Evolutionary conservation across 371 early-diverging fungal species (phyloP), one percentile per base, ranked within the genome.

Genomic region (Mortierella sp.): DNA sequence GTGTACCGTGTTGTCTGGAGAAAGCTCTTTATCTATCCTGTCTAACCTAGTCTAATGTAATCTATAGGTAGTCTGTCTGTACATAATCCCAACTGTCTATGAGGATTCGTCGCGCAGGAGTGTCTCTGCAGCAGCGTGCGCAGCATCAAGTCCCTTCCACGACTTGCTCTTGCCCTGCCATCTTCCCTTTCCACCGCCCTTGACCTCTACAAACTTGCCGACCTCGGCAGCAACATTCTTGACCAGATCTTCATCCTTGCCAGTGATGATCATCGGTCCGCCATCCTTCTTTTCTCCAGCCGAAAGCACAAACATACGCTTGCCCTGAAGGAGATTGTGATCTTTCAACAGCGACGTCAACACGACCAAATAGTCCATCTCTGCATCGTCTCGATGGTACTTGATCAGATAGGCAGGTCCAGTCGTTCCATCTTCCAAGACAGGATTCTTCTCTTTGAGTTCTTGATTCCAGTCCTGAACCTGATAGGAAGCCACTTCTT

Each of bases 131-230:
- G 78, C 70, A 48, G 61, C 44, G 44, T 61, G 50, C 2, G 78
- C 70, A 23, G 64, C 50, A 6, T 85, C 87, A 14, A 85, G 73
- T 0, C 80, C 83, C 47, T 80, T 68, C 90, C 90, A 89, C 21
- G 80, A 80, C 57, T 81, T 83, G 28, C 84, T 64, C 56, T 88
- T 90, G 50, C 90, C 91, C 63, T 88, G 89, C 86, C 87, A 90
- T 39, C 88, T 73, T 12, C 89, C 89, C 60, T 85, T 86, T 9
- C 88, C 89, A 37, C 89, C 89, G 6, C 90, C 90, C 57, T 89
- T 90, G 32, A 89, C 80, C 27, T 70, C 64, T 32, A 63, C 78
- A 50, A 60, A 44, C 54, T 65, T 70, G 42, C 50, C 15, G n/a
- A 88, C 64, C 2, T 70, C 62, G 17, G 82, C 72, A 3, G 81